These are phyloP conservation scores for Senecio squalidus DNA, from an alignment of 140 eudicot species.

Conservation along the genomic window DNA sequence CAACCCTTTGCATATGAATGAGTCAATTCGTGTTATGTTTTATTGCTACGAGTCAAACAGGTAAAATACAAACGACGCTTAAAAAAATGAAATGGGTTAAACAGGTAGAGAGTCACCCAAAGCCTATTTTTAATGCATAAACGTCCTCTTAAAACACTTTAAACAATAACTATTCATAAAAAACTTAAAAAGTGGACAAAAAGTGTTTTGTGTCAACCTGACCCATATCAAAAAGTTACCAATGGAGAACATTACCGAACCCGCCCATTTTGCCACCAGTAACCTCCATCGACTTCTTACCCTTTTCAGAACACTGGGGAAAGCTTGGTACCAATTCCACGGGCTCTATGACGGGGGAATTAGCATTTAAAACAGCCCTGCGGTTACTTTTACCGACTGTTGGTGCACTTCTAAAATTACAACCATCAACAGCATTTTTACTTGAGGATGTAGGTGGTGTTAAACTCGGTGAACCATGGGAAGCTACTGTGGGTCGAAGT, in stretches of 20 bases:
- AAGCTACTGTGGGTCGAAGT: conserved; percentile 14
- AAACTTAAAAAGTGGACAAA: no score
- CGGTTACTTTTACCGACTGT: background rate
- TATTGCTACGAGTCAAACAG: background rate
- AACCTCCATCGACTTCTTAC: conserved; percentile 16
- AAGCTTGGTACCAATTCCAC: background rate
- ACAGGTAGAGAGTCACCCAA: background rate
- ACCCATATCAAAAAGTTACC: background rate
- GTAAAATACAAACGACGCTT: background rate
- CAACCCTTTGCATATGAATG: background rate
- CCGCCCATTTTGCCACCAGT: background rate
- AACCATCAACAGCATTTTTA: conserved; percentile 7
- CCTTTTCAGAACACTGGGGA: conserved; percentile 13
- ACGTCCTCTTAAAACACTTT: background rate
- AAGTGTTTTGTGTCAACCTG: background rate
- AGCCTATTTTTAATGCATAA: background rate
- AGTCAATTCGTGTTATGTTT: background rate
- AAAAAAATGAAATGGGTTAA: background rate
- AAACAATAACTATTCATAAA: background rate
- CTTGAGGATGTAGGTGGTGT: background rate
- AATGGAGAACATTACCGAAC: background rate
- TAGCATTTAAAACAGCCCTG: background rate
- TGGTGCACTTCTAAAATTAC: conserved; percentile 7
- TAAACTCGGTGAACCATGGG: conserved; percentile 9
- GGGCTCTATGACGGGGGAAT: background rate